Evolutionary conservation across 305 asterid genomes (phyloP), one percentile per base, ranked within the genome.

Genomic region (Plantago coronopus): DNA sequence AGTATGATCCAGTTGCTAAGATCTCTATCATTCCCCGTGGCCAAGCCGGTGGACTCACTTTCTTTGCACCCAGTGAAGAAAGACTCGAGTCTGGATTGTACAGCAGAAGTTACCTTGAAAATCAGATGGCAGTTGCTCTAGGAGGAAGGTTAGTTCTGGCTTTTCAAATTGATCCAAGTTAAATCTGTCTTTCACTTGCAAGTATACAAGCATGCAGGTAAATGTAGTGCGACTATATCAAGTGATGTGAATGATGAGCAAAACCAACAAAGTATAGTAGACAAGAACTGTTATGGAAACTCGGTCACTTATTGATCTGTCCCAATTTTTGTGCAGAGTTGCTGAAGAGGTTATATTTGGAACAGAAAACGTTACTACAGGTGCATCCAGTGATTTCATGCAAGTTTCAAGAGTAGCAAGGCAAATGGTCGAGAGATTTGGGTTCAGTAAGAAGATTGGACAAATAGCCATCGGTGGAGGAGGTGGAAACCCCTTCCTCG

Each of bases 1-100:
- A 91, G 59, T 91, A 91, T 54, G 98, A 91, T 69, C 96, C 97
- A 2, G 97, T 91, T 57, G 98, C 98, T 58, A 91, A 91, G 60
- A 89, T 91, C 74, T 91, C 97, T 16, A 91, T 91, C 65, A 89
- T 91, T 73, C 97, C 98, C 21, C 98, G 98, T 51, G 98, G 98
- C 66, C 98, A 91, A 72, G 98, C 98, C 6, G 98, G 98, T 37
- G 98, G 98, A 7, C 95, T 91, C 27, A 88, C 96, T 54, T 91
- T 91, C 64, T 91, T 91, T 48, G 97, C 98, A 55, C 96, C 97
- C 13, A 91, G 96, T 59, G 97, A 89, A 71, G 98, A 91, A 79
- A 81, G 98, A 69, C 94, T 91, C 4, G 97, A 91, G 74, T 88
- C 95, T 0, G 98, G 95, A n/a, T 62, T 88, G 64, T 91, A 91